Evolutionary conservation across 805 yeast species (phyloP), one percentile per base, ranked within the genome.

Genomic region (Priceomyces fermenticarens): DNA sequence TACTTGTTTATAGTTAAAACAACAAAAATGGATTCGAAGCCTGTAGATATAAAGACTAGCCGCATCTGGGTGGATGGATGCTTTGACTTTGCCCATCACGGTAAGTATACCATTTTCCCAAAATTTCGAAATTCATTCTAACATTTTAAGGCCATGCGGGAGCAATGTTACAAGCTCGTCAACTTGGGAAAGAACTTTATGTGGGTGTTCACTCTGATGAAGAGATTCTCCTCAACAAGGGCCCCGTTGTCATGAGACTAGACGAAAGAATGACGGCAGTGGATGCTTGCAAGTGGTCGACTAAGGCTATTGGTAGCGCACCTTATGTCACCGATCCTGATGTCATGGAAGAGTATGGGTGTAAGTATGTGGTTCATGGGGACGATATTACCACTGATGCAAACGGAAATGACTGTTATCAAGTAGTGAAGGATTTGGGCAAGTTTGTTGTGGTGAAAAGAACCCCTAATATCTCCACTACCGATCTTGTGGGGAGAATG

Each of bases 341-440:
- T 32, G 84, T 88, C 39, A 77, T 89, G 88, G 88, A 85, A 51
- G 50, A 70, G 17, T 78, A 78, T 55, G 78, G 77, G 5, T 93
- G 99, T 67, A 65, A 79, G 55, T 93, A 82, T 59, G 99, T 93
- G n/a, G 96, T 93, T 9, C 99, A 93, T 62, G 99, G 99, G 5
- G 99, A 93, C 63, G 99, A 93, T 58, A 88, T 93, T 49, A 93
- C 97, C 17, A 86, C 97, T 2, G 98, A 93, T 63, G 96, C 96
- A 11, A 75, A 88, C 55, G 99, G 99, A 2, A 82, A 87, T 42
- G 99, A 93, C 64, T 88, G 97, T 55, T 93, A 93, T 64, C 83
- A 85, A 43, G 73, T 61, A 17, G 87, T 90, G 49, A 90, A 91
- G 59, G 88, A 87, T 40, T 63, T 80, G 57, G 96, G 95, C n/a